A percentile compares a stretch with the other conserved stretches of the same genome.
phyloP scores from a whole-genome alignment of 2,329 filamentous ascomycete species.

The Penicillium freii region DNA sequence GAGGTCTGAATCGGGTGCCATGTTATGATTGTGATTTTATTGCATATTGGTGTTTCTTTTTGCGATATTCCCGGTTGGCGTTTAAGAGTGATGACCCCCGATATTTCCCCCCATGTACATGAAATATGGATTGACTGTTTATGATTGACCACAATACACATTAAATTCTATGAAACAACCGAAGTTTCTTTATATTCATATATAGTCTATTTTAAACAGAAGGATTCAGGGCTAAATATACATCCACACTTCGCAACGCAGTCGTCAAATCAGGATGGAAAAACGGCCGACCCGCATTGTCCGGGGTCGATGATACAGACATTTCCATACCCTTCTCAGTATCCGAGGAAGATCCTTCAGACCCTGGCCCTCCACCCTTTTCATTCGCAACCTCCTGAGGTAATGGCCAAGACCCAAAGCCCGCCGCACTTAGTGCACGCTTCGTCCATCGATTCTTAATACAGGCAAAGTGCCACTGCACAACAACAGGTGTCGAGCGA shows the following conservation, averaged over 20 bases:
- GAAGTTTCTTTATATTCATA: not conserved
- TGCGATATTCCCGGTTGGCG: conserved; percentile 2
- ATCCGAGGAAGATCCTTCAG: not conserved
- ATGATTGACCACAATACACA: not conserved
- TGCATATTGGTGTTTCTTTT: conserved; percentile 1
- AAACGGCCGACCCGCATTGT: conserved; percentile 73
- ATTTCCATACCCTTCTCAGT: not conserved
- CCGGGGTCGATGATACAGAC: not conserved
- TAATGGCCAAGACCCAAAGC: conserved; percentile 71
- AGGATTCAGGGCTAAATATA: not conserved
- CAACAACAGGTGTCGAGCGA: conserved; percentile 70
- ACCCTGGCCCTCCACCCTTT: not conserved
- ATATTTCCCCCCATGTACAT: not conserved
- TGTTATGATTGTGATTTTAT: not conserved
- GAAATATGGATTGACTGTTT: not conserved
- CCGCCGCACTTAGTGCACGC: conserved; percentile 75
- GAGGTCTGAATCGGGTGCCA: not conserved
- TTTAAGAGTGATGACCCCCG: not conserved
- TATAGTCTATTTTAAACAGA: not conserved
- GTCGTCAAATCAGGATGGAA: conserved; percentile 89
- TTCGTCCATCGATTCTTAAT: conserved; percentile 91
- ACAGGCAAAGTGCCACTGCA: conserved; percentile 91
- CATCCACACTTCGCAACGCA: conserved; percentile 70
- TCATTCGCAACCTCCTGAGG: not conserved
- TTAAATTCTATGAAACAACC: not conserved